Conservation (phyloP, 2,329 filamentous ascomycete species). For the Emmonsia crescens region DNA sequence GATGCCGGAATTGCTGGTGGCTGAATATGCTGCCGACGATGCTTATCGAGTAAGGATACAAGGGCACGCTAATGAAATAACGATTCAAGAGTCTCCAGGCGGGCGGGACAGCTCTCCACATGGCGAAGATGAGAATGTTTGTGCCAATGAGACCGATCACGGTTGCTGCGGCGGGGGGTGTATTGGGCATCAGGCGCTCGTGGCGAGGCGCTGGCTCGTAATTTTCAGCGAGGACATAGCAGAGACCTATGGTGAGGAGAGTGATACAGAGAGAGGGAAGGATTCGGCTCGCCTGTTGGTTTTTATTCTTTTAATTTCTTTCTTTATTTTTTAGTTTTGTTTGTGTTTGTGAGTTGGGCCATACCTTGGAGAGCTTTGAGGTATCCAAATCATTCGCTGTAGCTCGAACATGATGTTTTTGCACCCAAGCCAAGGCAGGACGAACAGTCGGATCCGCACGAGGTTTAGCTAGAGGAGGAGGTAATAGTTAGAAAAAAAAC, state of each 20-base stretch:
- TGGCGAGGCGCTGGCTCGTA: constrained; percentile 39
- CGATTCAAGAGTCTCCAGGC: constrained; percentile 47
- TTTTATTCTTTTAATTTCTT: neutral
- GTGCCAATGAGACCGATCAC: constrained; percentile 39
- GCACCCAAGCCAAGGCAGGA: constrained; percentile 33
- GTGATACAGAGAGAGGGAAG: constrained; percentile 34
- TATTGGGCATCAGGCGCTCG: constrained; percentile 40
- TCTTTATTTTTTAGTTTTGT: neutral
- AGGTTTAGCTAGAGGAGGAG: constrained; percentile 22
- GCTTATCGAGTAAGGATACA: constrained; percentile 43
- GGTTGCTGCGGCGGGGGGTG: constrained; percentile 43
- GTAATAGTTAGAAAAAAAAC: neutral
- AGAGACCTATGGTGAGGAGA: constrained; percentile 30
- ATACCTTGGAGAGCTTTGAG: constrained; percentile 27
- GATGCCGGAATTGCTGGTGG: constrained; percentile 44
- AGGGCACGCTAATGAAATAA: constrained; percentile 44
- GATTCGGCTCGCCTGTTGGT: constrained; percentile 33
- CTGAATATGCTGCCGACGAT: constrained; percentile 47
- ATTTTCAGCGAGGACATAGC: constrained; percentile 36
- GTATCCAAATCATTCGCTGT: constrained; percentile 26
- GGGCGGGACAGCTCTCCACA: constrained; percentile 42
- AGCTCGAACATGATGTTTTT: constrained; percentile 32
- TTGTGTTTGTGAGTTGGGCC: constrained; percentile 1
- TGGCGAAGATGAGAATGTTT: constrained; percentile 41
- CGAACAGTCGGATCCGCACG: constrained; percentile 31